These are phyloP conservation scores for Calophaca sinica DNA, from an alignment of 306 rosid species.

Conservation along the genomic window DNA sequence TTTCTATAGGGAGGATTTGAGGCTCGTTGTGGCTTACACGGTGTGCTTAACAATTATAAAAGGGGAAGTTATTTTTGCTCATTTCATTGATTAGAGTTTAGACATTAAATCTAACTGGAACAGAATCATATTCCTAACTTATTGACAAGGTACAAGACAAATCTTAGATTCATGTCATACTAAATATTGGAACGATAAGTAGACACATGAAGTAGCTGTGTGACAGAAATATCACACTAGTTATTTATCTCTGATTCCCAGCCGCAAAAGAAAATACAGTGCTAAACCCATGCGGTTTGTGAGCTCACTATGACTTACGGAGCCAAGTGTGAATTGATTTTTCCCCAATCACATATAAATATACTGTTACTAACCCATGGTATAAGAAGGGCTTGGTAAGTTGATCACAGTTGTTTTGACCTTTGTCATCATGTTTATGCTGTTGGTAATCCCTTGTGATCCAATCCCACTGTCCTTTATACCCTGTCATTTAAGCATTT, in stretches of 20 bases:
- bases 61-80: not conserved
- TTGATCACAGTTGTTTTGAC: conserved; percentile 88
- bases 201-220: conserved; percentile 43
- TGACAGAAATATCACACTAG: conserved; percentile 35
- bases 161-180: conserved; percentile 28
- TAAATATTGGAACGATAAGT: conserved; percentile 34
- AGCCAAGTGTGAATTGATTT: not conserved
- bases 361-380: conserved; percentile 76
- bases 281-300: conserved; percentile 27
- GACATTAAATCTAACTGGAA: conserved; percentile 17
- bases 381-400: conserved; percentile 90
- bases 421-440: conserved; percentile 98
- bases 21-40: no score
- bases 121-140: conserved; percentile 35
- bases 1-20: no score
- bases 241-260: conserved; percentile 43
- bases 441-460: conserved; percentile 97
- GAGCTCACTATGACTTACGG: conserved; percentile 24
- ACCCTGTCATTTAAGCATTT: conserved; percentile 65
- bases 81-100: conserved; percentile 10
- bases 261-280: conserved; percentile 37
- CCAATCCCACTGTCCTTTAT: conserved; percentile 98
- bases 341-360: not conserved
- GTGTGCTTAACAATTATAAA: no score
- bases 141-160: conserved; percentile 36